Evolutionary conservation across 108 stramenopile genomes (phyloP).

Genomic region (Skeletonema tropicum): DNA sequence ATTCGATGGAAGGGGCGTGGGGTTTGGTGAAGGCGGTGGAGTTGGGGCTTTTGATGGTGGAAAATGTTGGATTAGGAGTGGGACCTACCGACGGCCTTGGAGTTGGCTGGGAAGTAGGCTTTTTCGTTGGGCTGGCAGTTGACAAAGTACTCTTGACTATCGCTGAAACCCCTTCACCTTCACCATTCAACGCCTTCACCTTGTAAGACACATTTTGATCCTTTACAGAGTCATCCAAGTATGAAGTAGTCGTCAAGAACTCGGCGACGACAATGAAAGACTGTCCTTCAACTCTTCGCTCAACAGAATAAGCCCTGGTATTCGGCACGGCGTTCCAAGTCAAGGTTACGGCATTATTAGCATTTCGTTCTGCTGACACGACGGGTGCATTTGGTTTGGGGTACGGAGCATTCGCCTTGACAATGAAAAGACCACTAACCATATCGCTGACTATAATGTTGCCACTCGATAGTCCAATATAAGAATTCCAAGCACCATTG

Average conservation of each 20-base stretch:
- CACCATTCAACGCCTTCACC: background rate
- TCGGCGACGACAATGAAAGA: background rate
- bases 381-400: background rate
- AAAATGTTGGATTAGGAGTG: background rate
- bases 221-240: background rate
- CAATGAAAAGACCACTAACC: background rate
- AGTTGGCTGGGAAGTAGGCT: background rate
- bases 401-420: background rate
- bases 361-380: background rate
- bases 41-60: background rate
- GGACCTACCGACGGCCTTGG: background rate
- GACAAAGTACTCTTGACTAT: background rate
- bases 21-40: background rate
- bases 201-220: background rate
- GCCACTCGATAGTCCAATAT: background rate
- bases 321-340: background rate
- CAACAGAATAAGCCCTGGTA: background rate
- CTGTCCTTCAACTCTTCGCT: background rate
- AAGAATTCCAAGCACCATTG: background rate
- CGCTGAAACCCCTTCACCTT: background rate
- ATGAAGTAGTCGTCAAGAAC: background rate
- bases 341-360: background rate
- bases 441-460: background rate
- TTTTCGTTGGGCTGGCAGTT: background rate
- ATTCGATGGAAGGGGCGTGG: background rate